Evolutionary conservation across 768 basidiomycete species (phyloP).

Genomic region (Pluteus cervinus): DNA sequence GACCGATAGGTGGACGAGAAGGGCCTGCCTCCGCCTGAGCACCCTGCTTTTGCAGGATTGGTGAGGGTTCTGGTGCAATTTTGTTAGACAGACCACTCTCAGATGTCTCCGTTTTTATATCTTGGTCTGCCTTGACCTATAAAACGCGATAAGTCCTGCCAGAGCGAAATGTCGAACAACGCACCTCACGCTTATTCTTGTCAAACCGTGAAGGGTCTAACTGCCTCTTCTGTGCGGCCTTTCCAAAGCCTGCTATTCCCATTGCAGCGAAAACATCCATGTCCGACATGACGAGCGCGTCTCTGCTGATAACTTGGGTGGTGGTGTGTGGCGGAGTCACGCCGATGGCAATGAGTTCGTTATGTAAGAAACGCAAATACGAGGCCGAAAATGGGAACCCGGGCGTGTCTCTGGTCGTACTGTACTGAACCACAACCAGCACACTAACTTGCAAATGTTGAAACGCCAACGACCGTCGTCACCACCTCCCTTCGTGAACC

Average conservation of each 20-base stretch:
- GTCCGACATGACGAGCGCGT: slow-evolving; percentile 34
- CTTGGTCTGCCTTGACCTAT: too few relatives aligned
- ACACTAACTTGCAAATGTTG: slow-evolving; percentile 42
- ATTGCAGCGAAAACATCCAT: slow-evolving; percentile 74
- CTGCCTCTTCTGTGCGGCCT: slow-evolving; percentile 55
- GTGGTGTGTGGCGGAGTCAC: too few relatives aligned
- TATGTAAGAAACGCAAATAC: too few relatives aligned
- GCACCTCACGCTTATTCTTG: slow-evolving; percentile 53
- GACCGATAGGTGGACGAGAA: slow-evolving; percentile 14
- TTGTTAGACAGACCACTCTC: neutral
- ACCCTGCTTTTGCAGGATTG: slow-evolving; percentile 3
- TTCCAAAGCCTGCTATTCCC: slow-evolving; percentile 84
- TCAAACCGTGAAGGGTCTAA: slow-evolving; percentile 77
- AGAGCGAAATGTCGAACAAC: neutral
- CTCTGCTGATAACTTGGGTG: too few relatives aligned
- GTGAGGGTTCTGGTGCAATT: neutral
- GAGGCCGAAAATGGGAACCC: too few relatives aligned
- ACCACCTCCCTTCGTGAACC: slow-evolving; percentile 29
- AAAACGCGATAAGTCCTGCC: too few relatives aligned
- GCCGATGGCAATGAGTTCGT: too few relatives aligned
- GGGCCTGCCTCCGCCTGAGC: slow-evolving; percentile 21
- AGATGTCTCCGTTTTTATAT: slow-evolving; percentile 1
- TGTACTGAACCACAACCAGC: slow-evolving; percentile 1
- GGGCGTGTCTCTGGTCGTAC: too few relatives aligned
- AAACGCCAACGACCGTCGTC: slow-evolving; percentile 45